Percentiles rank a stretch among this genome's conserved stretches.
Conservation (phyloP, 2,329 filamentous ascomycete genomes). For the Tolypocladium sp. region DNA sequence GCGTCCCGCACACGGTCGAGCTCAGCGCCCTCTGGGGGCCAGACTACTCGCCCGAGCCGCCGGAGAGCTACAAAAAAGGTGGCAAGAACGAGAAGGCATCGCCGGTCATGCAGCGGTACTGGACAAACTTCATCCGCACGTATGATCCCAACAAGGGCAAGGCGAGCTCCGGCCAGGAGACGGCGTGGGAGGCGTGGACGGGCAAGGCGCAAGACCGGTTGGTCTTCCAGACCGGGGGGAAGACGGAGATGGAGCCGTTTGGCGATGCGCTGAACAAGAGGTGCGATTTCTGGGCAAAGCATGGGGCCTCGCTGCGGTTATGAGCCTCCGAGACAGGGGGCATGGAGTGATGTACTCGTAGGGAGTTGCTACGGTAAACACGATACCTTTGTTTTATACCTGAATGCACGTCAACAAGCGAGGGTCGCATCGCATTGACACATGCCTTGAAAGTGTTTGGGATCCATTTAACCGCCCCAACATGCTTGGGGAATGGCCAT, state of each 20-base stretch:
- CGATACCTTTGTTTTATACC: background rate
- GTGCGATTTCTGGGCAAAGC: conserved; percentile 15
- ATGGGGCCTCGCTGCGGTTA: conserved; percentile 10
- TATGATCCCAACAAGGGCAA: conserved; percentile 51
- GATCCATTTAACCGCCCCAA: no score
- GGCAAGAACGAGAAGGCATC: conserved; percentile 48
- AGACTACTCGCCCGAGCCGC: conserved; percentile 39
- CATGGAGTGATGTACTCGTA: no score
- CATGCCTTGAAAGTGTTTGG: no score
- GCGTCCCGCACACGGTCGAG: conserved; percentile 61
- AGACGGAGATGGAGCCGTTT: conserved; percentile 29
- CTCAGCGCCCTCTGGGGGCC: conserved; percentile 59
- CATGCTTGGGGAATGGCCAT: no score
- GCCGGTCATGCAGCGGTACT: conserved; percentile 58
- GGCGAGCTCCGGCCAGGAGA: conserved; percentile 16
- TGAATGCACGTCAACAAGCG: no score
- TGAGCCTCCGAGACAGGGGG: conserved; percentile 3
- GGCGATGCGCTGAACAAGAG: conserved; percentile 13
- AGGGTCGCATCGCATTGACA: no score
- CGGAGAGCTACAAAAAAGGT: conserved; percentile 43
- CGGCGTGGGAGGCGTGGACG: conserved; percentile 32
- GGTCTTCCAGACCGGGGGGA: conserved; percentile 28
- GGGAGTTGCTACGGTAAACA: background rate
- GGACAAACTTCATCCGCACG: conserved; percentile 61
- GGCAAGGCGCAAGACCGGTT: conserved; percentile 19